Percentiles rank a stretch among this genome's conserved stretches.
These are phyloP conservation scores for Primulina tabacum DNA, from an alignment of 257 asterid genomes.

Conservation along the genomic window DNA sequence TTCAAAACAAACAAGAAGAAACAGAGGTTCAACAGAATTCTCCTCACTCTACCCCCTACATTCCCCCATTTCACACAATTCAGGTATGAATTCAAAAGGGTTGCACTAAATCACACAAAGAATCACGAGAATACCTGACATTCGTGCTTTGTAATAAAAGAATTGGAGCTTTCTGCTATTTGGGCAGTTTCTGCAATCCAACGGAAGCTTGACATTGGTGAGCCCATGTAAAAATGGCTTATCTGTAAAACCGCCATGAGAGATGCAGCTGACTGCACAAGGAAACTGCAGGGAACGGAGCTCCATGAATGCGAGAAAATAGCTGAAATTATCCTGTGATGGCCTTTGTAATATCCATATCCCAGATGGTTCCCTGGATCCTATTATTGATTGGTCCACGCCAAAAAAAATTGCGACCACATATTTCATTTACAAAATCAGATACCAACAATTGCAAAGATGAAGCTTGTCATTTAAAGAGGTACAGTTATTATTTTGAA, in stretches of 20 bases:
- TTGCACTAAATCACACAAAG: slow-evolving; percentile 6
- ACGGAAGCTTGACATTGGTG: slow-evolving; percentile 27
- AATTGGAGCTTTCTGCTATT: slow-evolving; percentile 31
- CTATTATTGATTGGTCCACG: slow-evolving; percentile 32
- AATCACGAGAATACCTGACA: slow-evolving; percentile 44
- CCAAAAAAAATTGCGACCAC: slow-evolving; percentile 37
- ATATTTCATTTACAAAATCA: slow-evolving; percentile 14
- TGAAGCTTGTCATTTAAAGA: no score
- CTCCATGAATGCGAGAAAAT: slow-evolving; percentile 38
- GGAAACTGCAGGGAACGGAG: slow-evolving; percentile 51
- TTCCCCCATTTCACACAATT: not conserved
- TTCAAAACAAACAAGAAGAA: not conserved
- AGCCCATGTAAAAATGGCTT: slow-evolving; percentile 51
- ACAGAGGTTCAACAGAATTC: not conserved
- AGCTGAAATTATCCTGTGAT: slow-evolving; percentile 17
- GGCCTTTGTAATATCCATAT: slow-evolving; percentile 24
- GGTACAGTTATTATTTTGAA: no score
- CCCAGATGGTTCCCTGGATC: slow-evolving; percentile 20
- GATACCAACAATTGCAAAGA: no score
- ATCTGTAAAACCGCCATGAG: slow-evolving; percentile 38
- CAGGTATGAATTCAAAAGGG: slow-evolving; percentile 3
- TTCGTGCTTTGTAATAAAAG: slow-evolving; percentile 44
- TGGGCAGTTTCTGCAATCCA: slow-evolving; percentile 30
- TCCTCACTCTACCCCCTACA: not conserved
- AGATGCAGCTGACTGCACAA: slow-evolving; percentile 39